Base-by-base conservation (phyloP, 306 rosid genomes). In the Acacia confusa region DNA sequence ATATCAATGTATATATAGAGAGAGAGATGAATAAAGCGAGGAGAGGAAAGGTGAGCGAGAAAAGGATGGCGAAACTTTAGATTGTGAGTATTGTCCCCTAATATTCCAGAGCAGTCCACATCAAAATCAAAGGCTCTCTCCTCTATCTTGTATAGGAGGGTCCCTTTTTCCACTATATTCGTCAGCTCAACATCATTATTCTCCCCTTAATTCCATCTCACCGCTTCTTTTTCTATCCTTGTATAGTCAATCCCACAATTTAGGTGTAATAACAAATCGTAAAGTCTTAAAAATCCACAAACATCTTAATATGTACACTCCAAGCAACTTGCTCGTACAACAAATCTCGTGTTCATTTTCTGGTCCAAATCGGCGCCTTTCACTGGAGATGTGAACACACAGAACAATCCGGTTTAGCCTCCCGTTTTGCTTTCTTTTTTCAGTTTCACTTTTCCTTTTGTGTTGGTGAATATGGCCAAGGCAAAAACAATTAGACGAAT, bases 31-130 rank as follows among this genome's bases (percentile, higher is more conserved):
- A 44, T 43, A 43, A 43, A 43, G 74, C 78, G 73, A 45, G 75
- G 22, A 81, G 82, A 85, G 82, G 82, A 73, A 70, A 82, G 79
- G 74, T 20, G 83, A 58, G 75, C 82, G 74, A 83, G 68, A 61
- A 61, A 84, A 90, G 80, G 80, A 85, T 69, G 80, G 76, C 78
- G 88, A 83, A 88, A 87, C 88, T 74, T 88, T 90, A 86, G 93
- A 86, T 80, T 80, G 84, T 86, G 88, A 90, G 83, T 78, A 75
- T 83, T 92, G 98, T 92, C 97, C 58, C 89, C 88, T 82, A 88
- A 91, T 91, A 92, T 94, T 92, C 97, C 89, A 88, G 84, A 89
- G 61, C 86, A 48, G 97, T 91, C 90, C 82, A 84, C 77, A 85
- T 92, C 97, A 91, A 40, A 76, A 88, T 86, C 85, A 79, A 88